phyloP scores from a whole-genome alignment of 169 alveolate species.

The Plasmodium inui region DNA sequence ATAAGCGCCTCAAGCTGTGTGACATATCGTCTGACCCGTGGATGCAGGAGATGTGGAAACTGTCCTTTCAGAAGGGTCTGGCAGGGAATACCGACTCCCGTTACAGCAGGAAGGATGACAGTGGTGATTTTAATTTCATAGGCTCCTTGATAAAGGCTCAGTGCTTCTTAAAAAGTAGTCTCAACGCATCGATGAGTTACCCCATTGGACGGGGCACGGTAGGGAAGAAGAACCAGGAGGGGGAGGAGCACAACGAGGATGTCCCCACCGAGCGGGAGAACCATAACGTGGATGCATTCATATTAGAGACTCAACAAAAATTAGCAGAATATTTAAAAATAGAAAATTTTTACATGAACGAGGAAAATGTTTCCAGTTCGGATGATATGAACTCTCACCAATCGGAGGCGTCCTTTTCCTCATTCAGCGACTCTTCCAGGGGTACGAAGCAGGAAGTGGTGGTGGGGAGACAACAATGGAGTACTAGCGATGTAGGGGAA shows the following conservation, averaged over 20 bases:
- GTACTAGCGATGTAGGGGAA: background rate
- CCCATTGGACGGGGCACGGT: background rate
- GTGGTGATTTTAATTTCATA: constrained; percentile 51
- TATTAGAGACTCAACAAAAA: constrained; percentile 56
- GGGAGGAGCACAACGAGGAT: background rate
- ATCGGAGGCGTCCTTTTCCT: constrained; percentile 13
- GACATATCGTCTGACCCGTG: constrained; percentile 68
- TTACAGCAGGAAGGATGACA: background rate
- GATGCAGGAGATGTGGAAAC: constrained; percentile 77
- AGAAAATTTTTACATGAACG: constrained; percentile 20
- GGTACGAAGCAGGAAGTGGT: background rate
- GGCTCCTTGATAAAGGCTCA: constrained; percentile 19
- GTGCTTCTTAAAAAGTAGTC: constrained; percentile 44
- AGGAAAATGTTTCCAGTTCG: constrained; percentile 16
- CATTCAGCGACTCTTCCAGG: background rate
- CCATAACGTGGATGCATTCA: constrained; percentile 15
- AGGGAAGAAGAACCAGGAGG: background rate
- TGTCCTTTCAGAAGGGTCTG: constrained; percentile 49
- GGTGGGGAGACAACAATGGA: background rate
- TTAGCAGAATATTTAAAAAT: constrained; percentile 62
- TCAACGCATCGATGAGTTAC: constrained; percentile 53
- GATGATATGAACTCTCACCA: constrained; percentile 5
- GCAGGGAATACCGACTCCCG: background rate
- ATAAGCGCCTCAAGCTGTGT: constrained; percentile 47
- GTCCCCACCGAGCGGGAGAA: background rate